Percentiles rank a stretch among this genome's conserved stretches.
phyloP scores from a whole-genome alignment of 1,139 yeast species.

The Kazachstania sp. region DNA sequence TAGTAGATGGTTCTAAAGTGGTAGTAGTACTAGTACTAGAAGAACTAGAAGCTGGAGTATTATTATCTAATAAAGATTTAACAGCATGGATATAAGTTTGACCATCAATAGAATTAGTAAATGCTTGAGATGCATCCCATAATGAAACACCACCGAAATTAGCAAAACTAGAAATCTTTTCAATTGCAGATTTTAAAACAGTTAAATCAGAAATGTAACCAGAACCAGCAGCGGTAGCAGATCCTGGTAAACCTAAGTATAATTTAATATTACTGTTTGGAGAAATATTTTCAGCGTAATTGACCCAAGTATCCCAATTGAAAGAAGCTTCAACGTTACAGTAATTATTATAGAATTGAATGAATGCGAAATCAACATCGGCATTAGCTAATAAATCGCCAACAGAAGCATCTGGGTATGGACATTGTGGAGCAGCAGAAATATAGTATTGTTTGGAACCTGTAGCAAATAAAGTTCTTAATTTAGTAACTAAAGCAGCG shows the following conservation, averaged over 20 bases:
- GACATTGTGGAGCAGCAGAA: slow-evolving; percentile 95
- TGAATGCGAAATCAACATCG: slow-evolving; percentile 73
- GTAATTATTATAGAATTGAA: slow-evolving; percentile 90
- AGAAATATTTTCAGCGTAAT: slow-evolving; percentile 51
- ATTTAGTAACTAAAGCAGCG: slow-evolving; percentile 49
- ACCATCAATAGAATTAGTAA: slow-evolving; percentile 43
- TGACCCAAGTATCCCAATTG: slow-evolving; percentile 82
- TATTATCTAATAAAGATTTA: slow-evolving; percentile 25
- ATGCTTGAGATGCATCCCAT: slow-evolving; percentile 89
- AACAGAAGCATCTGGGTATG: slow-evolving; percentile 78
- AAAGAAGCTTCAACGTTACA: slow-evolving; percentile 54
- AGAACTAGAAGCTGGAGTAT: slow-evolving; percentile 7
- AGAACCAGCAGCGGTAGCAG: slow-evolving; percentile 55
- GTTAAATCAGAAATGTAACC: slow-evolving; percentile 51
- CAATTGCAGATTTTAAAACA: slow-evolving; percentile 34
- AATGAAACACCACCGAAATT: slow-evolving; percentile 78
- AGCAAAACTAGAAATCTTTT: slow-evolving; percentile 34
- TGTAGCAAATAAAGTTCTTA: slow-evolving; percentile 49
- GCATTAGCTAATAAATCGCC: slow-evolving; percentile 58
- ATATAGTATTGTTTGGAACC: slow-evolving; percentile 64
- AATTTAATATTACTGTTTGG: slow-evolving; percentile 63
- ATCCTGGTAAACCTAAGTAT: slow-evolving; percentile 69
- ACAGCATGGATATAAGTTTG: slow-evolving; percentile 30
- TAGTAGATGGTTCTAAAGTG: slow-evolving; percentile 8
- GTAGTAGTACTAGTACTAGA: slow-evolving; percentile 14